These are phyloP conservation scores for Dictyostelium intermedium DNA, from an alignment of 78 protist genomes.

Conservation along the genomic window DNA sequence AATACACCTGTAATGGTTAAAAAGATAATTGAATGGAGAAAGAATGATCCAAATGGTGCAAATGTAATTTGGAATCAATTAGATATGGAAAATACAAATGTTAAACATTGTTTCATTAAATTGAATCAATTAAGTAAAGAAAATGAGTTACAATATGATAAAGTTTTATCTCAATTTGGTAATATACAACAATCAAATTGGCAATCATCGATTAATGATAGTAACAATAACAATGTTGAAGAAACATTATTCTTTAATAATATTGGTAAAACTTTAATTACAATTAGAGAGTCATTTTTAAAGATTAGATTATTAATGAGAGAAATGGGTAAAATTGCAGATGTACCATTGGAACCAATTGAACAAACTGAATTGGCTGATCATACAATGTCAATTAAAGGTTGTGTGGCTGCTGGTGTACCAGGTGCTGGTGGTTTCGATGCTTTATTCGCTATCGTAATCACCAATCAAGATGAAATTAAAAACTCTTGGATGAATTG, in stretches of 20 bases:
- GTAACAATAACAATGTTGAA: background rate
- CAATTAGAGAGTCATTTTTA: background rate
- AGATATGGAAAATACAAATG: conserved; percentile 8
- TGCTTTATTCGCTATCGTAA: conserved; percentile 85
- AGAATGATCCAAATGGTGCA: background rate
- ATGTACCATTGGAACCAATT: conserved; percentile 86
- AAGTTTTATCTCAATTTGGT: background rate
- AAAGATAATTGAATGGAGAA: conserved; percentile 84
- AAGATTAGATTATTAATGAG: conserved; percentile 55
- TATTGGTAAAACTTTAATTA: background rate
- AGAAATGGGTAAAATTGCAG: conserved; percentile 74
- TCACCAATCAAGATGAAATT: conserved; percentile 20
- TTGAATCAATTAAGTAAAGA: background rate
- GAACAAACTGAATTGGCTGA: conserved; percentile 81
- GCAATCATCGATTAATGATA: background rate
- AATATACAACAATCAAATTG: background rate
- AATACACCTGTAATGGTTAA: conserved; percentile 88
- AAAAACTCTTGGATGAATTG: conserved; percentile 59
- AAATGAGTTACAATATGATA: background rate
- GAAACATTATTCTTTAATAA: background rate
- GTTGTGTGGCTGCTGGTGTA: conserved; percentile 83
- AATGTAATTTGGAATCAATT: conserved; percentile 33
- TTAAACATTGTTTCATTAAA: conserved; percentile 14
- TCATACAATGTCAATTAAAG: conserved; percentile 57
- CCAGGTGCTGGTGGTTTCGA: conserved; percentile 94